Percentiles rank a stretch among this genome's conserved stretches.
These are phyloP conservation scores for Chiua virens DNA, from an alignment of 768 basidiomycete genomes.

Conservation along the genomic window DNA sequence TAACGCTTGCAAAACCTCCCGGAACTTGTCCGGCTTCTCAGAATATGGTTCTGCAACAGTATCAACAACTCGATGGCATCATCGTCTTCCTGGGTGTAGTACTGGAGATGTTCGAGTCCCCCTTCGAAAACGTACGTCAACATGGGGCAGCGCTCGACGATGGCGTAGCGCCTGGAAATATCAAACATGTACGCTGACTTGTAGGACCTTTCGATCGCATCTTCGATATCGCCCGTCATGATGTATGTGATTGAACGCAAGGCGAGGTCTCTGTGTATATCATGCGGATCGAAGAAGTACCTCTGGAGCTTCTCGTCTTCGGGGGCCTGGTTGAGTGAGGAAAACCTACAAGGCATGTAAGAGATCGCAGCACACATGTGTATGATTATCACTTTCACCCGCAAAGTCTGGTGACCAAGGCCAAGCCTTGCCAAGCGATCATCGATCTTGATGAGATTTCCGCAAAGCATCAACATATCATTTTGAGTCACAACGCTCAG, in stretches of 20 bases:
- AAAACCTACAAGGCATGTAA: conserved; percentile 16
- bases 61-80: conserved; percentile 24
- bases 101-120: conserved; percentile 26
- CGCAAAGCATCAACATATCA: conserved; percentile 27
- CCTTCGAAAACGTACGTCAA: conserved; percentile 29
- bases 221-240: conserved; percentile 24
- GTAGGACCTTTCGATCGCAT: conserved; percentile 22
- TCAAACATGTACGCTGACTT: conserved; percentile 27
- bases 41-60: conserved; percentile 17
- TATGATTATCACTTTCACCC: conserved; percentile 12
- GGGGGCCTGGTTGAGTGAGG: conserved; percentile 19
- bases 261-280: conserved; percentile 28
- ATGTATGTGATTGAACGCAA: conserved; percentile 30
- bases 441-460: conserved; percentile 28
- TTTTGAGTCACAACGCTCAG: conserved; percentile 25
- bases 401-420: conserved; percentile 23
- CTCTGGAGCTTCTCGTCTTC: conserved; percentile 5
- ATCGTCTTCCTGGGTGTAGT: conserved; percentile 28
- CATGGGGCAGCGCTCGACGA: conserved; percentile 29
- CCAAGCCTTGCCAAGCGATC: conserved; percentile 18
- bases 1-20: conserved; percentile 22
- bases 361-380: neutral
- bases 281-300: conserved; percentile 24
- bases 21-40: conserved; percentile 23
- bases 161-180: conserved; percentile 22